Conservation (phyloP, 257 asterid genomes). For the Ballota nigra region DNA sequence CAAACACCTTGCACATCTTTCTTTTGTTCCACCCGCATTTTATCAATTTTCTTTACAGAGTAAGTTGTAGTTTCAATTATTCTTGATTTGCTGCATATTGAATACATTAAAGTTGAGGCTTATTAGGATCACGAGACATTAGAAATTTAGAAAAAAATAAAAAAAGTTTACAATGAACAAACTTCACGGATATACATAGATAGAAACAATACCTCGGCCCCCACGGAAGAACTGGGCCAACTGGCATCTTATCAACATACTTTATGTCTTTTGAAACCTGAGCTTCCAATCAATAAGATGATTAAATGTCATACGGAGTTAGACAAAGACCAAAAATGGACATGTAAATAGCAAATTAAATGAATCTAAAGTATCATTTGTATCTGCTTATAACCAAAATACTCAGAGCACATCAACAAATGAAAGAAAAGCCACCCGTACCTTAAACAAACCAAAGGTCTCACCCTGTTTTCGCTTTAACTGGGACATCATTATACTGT, state of each 20-base stretch:
- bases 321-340: constrained; percentile 11
- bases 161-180: background rate
- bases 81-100: constrained; percentile 6
- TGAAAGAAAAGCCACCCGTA: constrained; percentile 14
- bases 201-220: constrained; percentile 78
- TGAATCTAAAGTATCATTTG: background rate
- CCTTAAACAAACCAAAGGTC: constrained; percentile 82
- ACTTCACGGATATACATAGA: constrained; percentile 2
- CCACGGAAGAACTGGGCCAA: constrained; percentile 95
- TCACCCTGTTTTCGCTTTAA: constrained; percentile 86
- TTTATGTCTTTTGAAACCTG: constrained; percentile 95
- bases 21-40: no score
- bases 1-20: no score
- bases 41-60: no score
- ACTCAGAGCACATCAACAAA: background rate
- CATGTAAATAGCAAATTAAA: background rate
- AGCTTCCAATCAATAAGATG: constrained; percentile 20
- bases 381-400: background rate
- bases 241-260: constrained; percentile 92
- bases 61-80: constrained; percentile 7
- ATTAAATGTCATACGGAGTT: constrained; percentile 4
- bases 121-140: constrained; percentile 1
- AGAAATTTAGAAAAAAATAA: background rate
- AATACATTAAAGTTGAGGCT: background rate
- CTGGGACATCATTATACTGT: constrained; percentile 92